Base-by-base conservation (phyloP, 768 basidiomycete genomes). In the Mycena indigotica region DNA sequence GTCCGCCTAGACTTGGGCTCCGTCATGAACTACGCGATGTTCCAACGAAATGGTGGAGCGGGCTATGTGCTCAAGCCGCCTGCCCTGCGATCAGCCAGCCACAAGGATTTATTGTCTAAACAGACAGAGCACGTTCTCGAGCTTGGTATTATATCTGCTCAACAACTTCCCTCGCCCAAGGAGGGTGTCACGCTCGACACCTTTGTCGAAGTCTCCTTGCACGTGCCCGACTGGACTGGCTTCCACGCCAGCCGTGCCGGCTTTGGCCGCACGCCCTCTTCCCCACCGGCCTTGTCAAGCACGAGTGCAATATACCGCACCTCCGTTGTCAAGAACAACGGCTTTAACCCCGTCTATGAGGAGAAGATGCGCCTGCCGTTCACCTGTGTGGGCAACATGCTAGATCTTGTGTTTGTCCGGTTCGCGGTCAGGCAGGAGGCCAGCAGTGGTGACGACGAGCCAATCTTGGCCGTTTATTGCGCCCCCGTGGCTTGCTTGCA, bases 11-110 rank as follows among this genome's bases (percentile, higher is more conserved):
- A 98, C 72, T 73, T 93, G 50, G 95, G 93, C 2, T 90, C 88
- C 67, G 86, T 88, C 77, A 92, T 98, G 70, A 99, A 97, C 67
- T 86, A 91, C 58, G 93, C 95, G 5, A 95, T 98, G 93, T 99
- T 99, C 72, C 87, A 88, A 61, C 81, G 90, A 3, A 95, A 96
- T 63, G 91, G 89, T n/a, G 82, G 89, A 4, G 80, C 84, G 2
- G 96, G 96, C 0, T 97, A 93, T 66, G 86, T 99, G 2, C 82
- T 97, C 38, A 97, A 98, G 69, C 96, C 96, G 2, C 78, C 79
- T 3, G 84, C 88, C 2, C 78, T 98, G 12, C 80, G 93, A 5
- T 72, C 72, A n/a, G 76, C 80, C 29, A 56, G 52, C 30, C 81
- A 86, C 64, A 86, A 91, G 70, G 81, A 84, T 19, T 69, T 84